These are phyloP conservation scores for Lodderomyces elongisporus DNA, from an alignment of 1,139 yeast genomes.

Conservation along the genomic window DNA sequence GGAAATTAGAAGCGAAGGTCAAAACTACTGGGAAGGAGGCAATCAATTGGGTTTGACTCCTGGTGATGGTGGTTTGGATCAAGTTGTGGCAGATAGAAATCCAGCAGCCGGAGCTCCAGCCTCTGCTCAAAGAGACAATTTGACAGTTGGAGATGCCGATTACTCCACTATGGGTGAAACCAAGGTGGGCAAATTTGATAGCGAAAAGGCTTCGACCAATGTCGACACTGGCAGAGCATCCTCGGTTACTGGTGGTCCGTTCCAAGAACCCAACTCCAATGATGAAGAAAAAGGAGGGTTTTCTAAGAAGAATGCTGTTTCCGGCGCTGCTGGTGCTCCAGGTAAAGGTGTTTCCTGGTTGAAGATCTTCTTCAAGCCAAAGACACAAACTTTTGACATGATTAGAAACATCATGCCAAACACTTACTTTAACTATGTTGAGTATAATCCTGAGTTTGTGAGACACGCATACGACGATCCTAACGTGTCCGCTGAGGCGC, in stretches of 20 bases:
- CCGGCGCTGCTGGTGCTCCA: slow-evolving; percentile 14
- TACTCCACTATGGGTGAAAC: slow-evolving; percentile 13
- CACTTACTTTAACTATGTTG: slow-evolving; percentile 38
- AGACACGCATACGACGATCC: slow-evolving; percentile 64
- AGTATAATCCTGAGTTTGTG: slow-evolving; percentile 38
- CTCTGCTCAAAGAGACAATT: slow-evolving; percentile 1
- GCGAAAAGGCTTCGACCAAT: slow-evolving; percentile 10
- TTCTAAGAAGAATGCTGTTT: slow-evolving; percentile 9
- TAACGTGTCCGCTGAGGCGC: slow-evolving; percentile 53
- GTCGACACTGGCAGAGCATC: slow-evolving; percentile 3
- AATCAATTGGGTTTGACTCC: slow-evolving; percentile 33
- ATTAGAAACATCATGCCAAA: slow-evolving; percentile 37
- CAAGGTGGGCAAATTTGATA: slow-evolving; percentile 16
- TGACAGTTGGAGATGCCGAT: slow-evolving; percentile 4
- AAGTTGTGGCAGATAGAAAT: slow-evolving; percentile 20
- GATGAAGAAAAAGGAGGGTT: slow-evolving; percentile 12
- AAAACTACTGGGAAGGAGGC: slow-evolving; percentile 46
- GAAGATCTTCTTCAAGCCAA: slow-evolving; percentile 39
- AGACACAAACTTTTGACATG: slow-evolving; percentile 34
- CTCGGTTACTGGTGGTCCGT: slow-evolving; percentile 9
- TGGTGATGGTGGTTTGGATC: slow-evolving; percentile 19
- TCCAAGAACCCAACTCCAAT: slow-evolving; percentile 7
- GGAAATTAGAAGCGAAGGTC: slow-evolving; percentile 54
- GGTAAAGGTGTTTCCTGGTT: slow-evolving; percentile 25
- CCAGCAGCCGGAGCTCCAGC: slow-evolving; percentile 8